Evolutionary conservation across 1,284 basidiomycete species (phyloP).

Genomic region (Cryptococcus sp.): DNA sequence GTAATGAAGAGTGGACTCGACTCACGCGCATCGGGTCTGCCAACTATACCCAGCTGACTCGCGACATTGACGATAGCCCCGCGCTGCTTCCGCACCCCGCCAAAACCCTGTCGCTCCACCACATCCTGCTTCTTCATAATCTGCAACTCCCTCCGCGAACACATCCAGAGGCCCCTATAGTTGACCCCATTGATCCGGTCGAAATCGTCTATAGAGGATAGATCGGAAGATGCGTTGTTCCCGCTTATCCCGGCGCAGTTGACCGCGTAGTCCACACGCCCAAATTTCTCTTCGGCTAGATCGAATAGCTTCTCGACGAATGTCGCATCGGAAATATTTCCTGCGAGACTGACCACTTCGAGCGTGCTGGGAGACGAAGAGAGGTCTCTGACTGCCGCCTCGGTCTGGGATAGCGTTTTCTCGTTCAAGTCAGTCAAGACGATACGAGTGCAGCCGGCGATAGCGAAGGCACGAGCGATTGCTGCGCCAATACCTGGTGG

Average conservation of each 20-base stretch:
- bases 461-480: slow-evolving; percentile 26
- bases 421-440: slow-evolving; percentile 29
- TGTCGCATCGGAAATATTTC: slow-evolving; percentile 20
- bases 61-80: slow-evolving; percentile 31
- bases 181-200: slow-evolving; percentile 37
- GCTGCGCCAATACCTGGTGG: slow-evolving; percentile 29
- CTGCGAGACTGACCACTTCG: slow-evolving; percentile 14
- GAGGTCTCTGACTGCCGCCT: slow-evolving; percentile 3
- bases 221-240: slow-evolving; percentile 11
- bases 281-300: slow-evolving; percentile 20
- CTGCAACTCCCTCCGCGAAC: slow-evolving; percentile 25
- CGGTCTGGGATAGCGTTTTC: slow-evolving; percentile 15
- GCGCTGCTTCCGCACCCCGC: slow-evolving; percentile 19
- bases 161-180: slow-evolving; percentile 31
- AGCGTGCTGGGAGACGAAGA: neutral
- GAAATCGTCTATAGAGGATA: slow-evolving; percentile 25
- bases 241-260: slow-evolving; percentile 38
- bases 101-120: slow-evolving; percentile 2
- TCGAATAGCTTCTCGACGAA: slow-evolving; percentile 24
- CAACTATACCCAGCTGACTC: slow-evolving; percentile 29
- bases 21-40: slow-evolving; percentile 29
- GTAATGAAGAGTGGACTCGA: neutral
- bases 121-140: slow-evolving; percentile 29
- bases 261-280: slow-evolving; percentile 41
- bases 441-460: slow-evolving; percentile 19